A percentile compares a stretch with the other conserved stretches of the same genome.
Conservation (phyloP, 192 early-diverging fungal species). For the Entrophospora sp. region DNA sequence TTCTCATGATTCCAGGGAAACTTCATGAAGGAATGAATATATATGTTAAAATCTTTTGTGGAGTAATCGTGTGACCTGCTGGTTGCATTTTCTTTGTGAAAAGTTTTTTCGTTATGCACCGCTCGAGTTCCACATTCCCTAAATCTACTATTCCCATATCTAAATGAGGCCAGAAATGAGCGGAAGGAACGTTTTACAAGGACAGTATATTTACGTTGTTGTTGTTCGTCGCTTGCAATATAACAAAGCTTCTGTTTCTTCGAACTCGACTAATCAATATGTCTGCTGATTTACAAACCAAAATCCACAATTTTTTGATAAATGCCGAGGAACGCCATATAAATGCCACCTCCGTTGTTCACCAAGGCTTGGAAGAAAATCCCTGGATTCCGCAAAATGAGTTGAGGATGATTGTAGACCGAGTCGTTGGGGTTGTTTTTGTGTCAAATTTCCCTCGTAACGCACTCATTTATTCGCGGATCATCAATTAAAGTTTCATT, state of each 20-base stretch:
- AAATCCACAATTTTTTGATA: conserved; percentile 6
- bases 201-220: conserved; percentile 10
- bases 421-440: conserved; percentile 5
- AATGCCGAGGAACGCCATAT: conserved; percentile 4
- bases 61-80: no score
- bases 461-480: no score
- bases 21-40: no score
- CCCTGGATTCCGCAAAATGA: conserved; percentile 12
- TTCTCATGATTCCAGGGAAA: no score
- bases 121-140: no score
- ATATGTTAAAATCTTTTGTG: no score
- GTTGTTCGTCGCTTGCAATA: conserved; percentile 6
- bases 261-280: no score
- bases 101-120: no score
- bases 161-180: conserved; percentile 9
- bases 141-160: conserved; percentile 5
- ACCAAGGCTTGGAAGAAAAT: conserved; percentile 12
- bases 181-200: conserved; percentile 6
- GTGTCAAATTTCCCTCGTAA: conserved; percentile 7
- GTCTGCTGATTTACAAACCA: conserved; percentile 10
- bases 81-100: no score
- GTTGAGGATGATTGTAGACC: neutral
- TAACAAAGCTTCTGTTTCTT: conserved; percentile 8
- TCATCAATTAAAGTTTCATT: neutral
- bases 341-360: conserved; percentile 9